Base-by-base conservation (phyloP, 768 basidiomycete genomes). In the Amanita subjunquillea region DNA sequence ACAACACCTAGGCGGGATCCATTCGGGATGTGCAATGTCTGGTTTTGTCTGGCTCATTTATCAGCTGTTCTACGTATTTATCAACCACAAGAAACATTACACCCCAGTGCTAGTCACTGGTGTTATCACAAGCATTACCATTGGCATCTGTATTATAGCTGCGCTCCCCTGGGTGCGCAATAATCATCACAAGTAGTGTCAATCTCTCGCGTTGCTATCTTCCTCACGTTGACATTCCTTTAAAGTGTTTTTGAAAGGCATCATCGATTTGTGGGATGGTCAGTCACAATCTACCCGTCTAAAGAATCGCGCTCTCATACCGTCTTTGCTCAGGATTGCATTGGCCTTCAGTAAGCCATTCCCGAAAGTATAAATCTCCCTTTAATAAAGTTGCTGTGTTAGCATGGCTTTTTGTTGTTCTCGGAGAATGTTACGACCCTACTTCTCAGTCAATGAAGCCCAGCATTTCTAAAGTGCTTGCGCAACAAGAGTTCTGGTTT, bases 211-310 rank as follows among this genome's bases (percentile, higher is more conserved):
- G 8, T 42, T 83, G 86, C 57, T 87, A 89, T 66, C 80, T 87
- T 6, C 85, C 88, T 65, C 75, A 58, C 39, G 30, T 30, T 53
- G 34, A 53, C 37, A 1, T 4, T 37, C 30, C 38, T 37, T 13
- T 44, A 4, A 53, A 88, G 85, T 57, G 74, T 89, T 20, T 91
- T 91, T 57, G 88, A 91, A 65, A 75, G 85, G 40, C 83, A 87
- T 57, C 88, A 91, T 67, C 80, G 88, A 8, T 87, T 90, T 65
- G 75, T 86, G 60, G 88, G 88, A 51, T 91, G 88, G 87, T 77
- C 67, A 39, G 72, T 69, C 45, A 67, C 20, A 20, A 29, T 43
- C 25, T 39, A 5, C 47, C 51, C 47, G 27, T 39, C 20, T 15
- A 20, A 27, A 13, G 23, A 41, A 41, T 25, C 44, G 46, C 25